phyloP scores from a whole-genome alignment of 177 flowering plant species.

The Vitis hybrid region DNA sequence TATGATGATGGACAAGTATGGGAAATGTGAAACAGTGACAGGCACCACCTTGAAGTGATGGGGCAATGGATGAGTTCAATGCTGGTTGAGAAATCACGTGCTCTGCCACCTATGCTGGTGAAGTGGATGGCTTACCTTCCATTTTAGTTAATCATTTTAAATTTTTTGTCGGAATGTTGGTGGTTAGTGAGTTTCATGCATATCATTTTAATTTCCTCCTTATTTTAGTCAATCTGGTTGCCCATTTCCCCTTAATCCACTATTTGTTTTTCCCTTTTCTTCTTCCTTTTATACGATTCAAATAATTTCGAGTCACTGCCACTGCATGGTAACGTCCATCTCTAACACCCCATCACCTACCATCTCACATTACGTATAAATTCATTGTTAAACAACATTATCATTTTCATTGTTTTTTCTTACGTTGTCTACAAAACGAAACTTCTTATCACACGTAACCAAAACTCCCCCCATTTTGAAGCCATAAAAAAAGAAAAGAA shows the following conservation, averaged over 20 bases:
- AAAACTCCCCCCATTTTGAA: too few species aligned
- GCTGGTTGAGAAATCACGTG: constrained; percentile 29
- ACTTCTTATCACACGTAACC: too few species aligned
- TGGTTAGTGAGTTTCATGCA: constrained; percentile 10
- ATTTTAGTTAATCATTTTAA: constrained; percentile 2
- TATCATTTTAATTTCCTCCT: constrained; percentile 4
- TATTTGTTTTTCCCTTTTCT: neutral
- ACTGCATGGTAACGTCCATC: too few species aligned
- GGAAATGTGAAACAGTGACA: neutral
- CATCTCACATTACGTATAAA: too few species aligned
- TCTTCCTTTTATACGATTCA: neutral
- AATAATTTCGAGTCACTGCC: too few species aligned
- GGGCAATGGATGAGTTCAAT: constrained; percentile 4
- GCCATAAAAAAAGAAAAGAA: neutral
- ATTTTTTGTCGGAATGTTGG: constrained; percentile 36
- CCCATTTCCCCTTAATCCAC: neutral
- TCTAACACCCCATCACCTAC: too few species aligned
- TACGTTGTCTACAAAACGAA: too few species aligned
- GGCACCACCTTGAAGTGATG: neutral
- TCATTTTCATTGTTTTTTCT: too few species aligned
- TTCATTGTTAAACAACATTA: too few species aligned
- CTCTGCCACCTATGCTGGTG: constrained; percentile 22
- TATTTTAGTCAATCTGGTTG: constrained; percentile 13
- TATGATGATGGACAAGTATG: neutral
- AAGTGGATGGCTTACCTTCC: constrained; percentile 40